Conservation (phyloP, 257 asterid species). For the Ilex asprella region DNA sequence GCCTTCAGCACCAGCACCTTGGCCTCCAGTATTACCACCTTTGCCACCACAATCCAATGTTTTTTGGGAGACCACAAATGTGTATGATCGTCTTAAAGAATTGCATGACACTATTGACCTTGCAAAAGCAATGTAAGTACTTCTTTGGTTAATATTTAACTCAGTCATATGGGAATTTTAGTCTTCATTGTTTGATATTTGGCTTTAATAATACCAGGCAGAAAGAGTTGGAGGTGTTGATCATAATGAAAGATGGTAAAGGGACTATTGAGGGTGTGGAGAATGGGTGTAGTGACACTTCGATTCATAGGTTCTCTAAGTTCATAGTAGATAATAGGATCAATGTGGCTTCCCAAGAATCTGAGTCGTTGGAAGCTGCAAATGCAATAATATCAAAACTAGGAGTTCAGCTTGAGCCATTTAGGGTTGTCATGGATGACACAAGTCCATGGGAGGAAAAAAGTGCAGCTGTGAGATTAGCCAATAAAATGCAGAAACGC, state of each 20-base stretch:
- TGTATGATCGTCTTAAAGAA: conserved; percentile 22
- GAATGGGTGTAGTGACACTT: conserved; percentile 18
- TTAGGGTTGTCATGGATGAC: conserved; percentile 62
- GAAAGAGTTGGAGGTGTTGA: conserved; percentile 49
- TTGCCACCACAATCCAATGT: conserved; percentile 55
- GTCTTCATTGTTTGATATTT: neutral
- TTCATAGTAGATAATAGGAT: conserved; percentile 37
- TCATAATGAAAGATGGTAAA: conserved; percentile 32
- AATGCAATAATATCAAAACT: conserved; percentile 58
- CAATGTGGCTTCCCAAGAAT: conserved; percentile 42
- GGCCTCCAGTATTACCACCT: conserved; percentile 42
- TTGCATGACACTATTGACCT: conserved; percentile 21
- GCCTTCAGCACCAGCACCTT: conserved; percentile 22
- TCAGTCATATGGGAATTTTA: neutral
- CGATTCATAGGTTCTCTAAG: conserved; percentile 29
- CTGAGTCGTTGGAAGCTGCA: conserved; percentile 46
- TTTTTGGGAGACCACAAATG: conserved; percentile 29
- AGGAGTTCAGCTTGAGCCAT: conserved; percentile 77
- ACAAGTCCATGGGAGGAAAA: conserved; percentile 85
- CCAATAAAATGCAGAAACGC: conserved; percentile 58
- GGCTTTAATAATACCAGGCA: conserved; percentile 28
- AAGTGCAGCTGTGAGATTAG: conserved; percentile 53
- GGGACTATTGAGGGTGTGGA: conserved; percentile 27
- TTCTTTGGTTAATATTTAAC: neutral
- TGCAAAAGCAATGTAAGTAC: conserved; percentile 29